A percentile compares a stretch with the other conserved stretches of the same genome.
These are phyloP conservation scores for Desmodesmus armatus DNA, from an alignment of 139 green algal genomes.

Conservation along the genomic window DNA sequence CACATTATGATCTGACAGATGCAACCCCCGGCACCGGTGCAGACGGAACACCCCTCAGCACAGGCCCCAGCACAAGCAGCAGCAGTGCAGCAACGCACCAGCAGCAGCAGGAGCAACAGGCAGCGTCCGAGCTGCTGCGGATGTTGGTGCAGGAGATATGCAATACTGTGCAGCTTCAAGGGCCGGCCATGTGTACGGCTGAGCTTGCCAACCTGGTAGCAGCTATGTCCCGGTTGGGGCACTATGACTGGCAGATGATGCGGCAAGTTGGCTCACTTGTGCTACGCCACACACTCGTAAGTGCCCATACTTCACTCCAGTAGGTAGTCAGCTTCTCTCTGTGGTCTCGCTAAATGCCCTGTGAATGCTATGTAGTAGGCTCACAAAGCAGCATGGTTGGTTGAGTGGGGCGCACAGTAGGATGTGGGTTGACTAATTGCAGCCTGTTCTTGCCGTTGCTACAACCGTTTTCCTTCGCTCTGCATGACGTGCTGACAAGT, in stretches of 20 bases:
- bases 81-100: background rate
- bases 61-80: background rate
- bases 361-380: too few relatives aligned
- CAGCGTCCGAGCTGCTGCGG: background rate
- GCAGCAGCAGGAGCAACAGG: conserved; percentile 22
- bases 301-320: too few relatives aligned
- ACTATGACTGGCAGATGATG: conserved; percentile 42
- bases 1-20: background rate
- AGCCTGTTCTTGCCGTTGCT: too few relatives aligned
- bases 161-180: background rate
- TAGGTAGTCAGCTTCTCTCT: too few relatives aligned
- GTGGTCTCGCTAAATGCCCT: too few relatives aligned
- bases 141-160: background rate
- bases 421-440: too few relatives aligned
- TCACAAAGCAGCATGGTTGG: too few relatives aligned
- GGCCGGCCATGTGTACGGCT: background rate
- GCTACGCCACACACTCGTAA: too few relatives aligned
- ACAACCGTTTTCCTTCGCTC: too few relatives aligned
- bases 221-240: conserved; percentile 1
- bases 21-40: background rate
- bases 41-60: background rate
- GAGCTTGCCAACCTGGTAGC: background rate
- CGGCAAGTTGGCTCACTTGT: too few relatives aligned
- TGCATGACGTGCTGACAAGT: too few relatives aligned
- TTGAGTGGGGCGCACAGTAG: too few relatives aligned